Evolutionary conservation across 1,139 yeast genomes (phyloP), one percentile per base, ranked within the genome.

Genomic region (Sugiyamaella xylanicola): DNA sequence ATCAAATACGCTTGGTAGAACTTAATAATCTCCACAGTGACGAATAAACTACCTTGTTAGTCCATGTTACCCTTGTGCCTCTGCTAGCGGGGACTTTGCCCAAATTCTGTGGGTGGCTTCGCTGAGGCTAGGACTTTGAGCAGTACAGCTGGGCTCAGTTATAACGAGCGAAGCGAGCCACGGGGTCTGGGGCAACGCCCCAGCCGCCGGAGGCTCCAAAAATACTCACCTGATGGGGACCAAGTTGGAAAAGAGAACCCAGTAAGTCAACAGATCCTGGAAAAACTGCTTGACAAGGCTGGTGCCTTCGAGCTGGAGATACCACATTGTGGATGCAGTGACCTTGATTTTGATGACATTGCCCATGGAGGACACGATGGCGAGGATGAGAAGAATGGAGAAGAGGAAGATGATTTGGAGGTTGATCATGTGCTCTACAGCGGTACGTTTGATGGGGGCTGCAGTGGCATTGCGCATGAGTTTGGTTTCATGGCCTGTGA

Each of bases 401-500:
- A 95, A 93, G 59, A 95, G 76, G 1, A 93, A 96, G 61, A 93
- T 76, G 66, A 93, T 93, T 71, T 95, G 99, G 65, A 89, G 74
- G 70, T 95, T 95, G 62, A 95, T 92, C 72, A 92, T 89, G 71
- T 96, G 83, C 75, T 95, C 99, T 13, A 95, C 98, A 25, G 96
- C 97, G 0, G 99, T 95, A 66, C 96, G 81, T 69, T 95, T 95
- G 65, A 95, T 95, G 3, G 99, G 99, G 0, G 99, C 86, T 2
- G 99, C 97, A 1, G 98, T 92, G 13, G 99, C 99, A 74, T 95
- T 95, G 68, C 99, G 83, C 99, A 95, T 93, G 62, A 95, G 79
- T 68, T 95, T 95, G 0, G 99, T 93, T 73, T 95, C 99, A 70
- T 95, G 99, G 25, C 99, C 99, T 0, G 99, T 95, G 69, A 93